Percentiles rank a stretch among this genome's conserved stretches.
Conservation (phyloP, 2,329 filamentous ascomycete genomes). For the Exophiala xenobiotica region DNA sequence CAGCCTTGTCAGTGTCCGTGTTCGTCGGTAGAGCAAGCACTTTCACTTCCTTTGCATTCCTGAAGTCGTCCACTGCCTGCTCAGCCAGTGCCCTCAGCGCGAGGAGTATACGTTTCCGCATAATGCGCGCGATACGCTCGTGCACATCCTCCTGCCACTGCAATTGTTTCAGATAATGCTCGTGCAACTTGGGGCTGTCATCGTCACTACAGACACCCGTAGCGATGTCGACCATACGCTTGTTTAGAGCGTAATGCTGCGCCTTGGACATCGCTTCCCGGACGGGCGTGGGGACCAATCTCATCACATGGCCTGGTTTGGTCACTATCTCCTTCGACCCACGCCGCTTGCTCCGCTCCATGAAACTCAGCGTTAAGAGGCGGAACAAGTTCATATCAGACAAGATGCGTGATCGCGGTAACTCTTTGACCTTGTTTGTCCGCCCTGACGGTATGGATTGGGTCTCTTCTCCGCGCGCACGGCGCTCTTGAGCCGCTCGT, state of each 20-base stretch:
- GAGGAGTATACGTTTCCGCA: conserved; percentile 22
- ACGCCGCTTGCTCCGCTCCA: conserved; percentile 2
- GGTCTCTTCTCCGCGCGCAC: neutral
- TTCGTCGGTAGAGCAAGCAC: conserved; percentile 7
- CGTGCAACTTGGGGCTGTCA: neutral
- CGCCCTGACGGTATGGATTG: neutral
- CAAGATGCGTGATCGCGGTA: conserved; percentile 11
- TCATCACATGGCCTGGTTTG: neutral
- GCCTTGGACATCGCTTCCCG: conserved; percentile 7
- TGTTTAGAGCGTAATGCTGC: conserved; percentile 20
- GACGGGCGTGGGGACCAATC: conserved; percentile 6
- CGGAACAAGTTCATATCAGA: conserved; percentile 16
- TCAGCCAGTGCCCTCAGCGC: conserved; percentile 15
- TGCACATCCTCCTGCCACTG: conserved; percentile 27
- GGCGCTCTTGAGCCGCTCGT: neutral
- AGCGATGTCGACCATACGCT: conserved; percentile 6
- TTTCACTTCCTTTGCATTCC: neutral
- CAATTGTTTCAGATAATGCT: conserved; percentile 11
- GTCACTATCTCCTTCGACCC: neutral
- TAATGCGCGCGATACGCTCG: conserved; percentile 20
- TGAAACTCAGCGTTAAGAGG: conserved; percentile 6
- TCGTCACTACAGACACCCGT: neutral
- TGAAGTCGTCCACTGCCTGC: neutral
- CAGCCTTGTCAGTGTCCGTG: neutral
- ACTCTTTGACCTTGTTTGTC: neutral